Conservation (phyloP, 108 stramenopile genomes). For the Asterionellopsis glacialis region DNA sequence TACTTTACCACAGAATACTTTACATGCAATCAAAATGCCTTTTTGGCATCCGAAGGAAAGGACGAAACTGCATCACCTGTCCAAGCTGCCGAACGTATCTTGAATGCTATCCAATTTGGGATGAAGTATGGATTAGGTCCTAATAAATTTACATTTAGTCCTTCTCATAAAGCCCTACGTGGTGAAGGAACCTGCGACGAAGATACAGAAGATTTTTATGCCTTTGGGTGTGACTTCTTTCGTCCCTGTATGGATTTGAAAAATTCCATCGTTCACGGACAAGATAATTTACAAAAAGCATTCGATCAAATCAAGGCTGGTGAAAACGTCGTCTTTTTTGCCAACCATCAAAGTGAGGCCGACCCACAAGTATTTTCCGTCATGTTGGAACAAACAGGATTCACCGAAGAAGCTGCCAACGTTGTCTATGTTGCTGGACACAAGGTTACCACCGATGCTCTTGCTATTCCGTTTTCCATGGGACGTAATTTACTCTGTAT, state of each 20-base stretch:
- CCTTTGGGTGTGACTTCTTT: constrained; percentile 89
- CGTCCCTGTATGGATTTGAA: constrained; percentile 77
- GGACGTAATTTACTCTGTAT: constrained; percentile 93
- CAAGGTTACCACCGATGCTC: constrained; percentile 91
- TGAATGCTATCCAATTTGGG: constrained; percentile 54
- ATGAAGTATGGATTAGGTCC: constrained; percentile 65
- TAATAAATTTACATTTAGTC: constrained; percentile 63
- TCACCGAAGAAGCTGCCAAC: constrained; percentile 52
- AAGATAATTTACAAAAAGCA: constrained; percentile 71
- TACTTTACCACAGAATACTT: constrained; percentile 83
- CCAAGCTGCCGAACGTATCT: constrained; percentile 44
- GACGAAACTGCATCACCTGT: constrained; percentile 9
- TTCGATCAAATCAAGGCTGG: constrained; percentile 63
- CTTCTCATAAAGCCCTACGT: constrained; percentile 66
- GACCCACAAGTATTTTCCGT: constrained; percentile 89
- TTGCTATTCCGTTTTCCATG: constrained; percentile 95
- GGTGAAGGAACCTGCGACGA: constrained; percentile 38
- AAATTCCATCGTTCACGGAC: constrained; percentile 65
- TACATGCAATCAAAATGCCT: constrained; percentile 38
- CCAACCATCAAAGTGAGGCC: constrained; percentile 96
- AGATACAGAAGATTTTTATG: constrained; percentile 74
- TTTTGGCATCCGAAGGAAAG: constrained; percentile 30
- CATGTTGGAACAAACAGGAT: constrained; percentile 61
- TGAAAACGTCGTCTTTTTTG: constrained; percentile 91
- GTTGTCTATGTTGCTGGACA: constrained; percentile 92